Evolutionary conservation across 2,329 filamentous ascomycete species (phyloP).

Genomic region (Fusarium zealandicum): DNA sequence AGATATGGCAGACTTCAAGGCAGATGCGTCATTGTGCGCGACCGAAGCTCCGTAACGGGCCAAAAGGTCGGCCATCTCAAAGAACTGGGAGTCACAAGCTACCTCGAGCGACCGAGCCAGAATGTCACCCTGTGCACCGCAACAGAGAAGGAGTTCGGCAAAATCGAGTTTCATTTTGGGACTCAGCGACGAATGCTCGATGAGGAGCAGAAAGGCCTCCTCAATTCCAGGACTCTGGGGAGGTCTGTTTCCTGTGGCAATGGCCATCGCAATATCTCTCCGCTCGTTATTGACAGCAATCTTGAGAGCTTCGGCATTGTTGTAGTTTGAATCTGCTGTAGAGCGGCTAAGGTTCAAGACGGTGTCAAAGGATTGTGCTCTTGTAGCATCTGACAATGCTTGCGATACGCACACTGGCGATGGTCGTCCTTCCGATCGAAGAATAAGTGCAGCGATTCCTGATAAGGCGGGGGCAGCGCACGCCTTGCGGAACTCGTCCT

Average conservation of each 20-base stretch:
- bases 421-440: constrained; percentile 59
- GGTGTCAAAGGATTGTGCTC: constrained; percentile 57
- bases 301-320: constrained; percentile 60
- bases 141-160: constrained; percentile 64
- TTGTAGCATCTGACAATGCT: constrained; percentile 59
- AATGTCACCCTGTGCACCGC: constrained; percentile 61
- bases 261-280: constrained; percentile 62
- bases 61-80: constrained; percentile 63
- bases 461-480: constrained; percentile 56
- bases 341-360: constrained; percentile 60
- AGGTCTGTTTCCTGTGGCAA: constrained; percentile 61
- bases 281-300: constrained; percentile 57
- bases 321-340: constrained; percentile 60
- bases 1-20: constrained; percentile 57
- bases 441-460: constrained; percentile 56
- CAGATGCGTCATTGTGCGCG: constrained; percentile 59
- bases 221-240: constrained; percentile 58
- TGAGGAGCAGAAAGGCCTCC: constrained; percentile 58
- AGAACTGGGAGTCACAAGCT: constrained; percentile 58
- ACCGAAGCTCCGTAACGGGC: constrained; percentile 61
- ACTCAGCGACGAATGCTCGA: constrained; percentile 54
- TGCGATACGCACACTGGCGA: constrained; percentile 54
- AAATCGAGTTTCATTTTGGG: constrained; percentile 60
- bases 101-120: constrained; percentile 57
- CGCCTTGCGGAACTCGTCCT: constrained; percentile 61